Conservation (phyloP, 2,329 filamentous ascomycete genomes). For the Fusarium kyushuense region DNA sequence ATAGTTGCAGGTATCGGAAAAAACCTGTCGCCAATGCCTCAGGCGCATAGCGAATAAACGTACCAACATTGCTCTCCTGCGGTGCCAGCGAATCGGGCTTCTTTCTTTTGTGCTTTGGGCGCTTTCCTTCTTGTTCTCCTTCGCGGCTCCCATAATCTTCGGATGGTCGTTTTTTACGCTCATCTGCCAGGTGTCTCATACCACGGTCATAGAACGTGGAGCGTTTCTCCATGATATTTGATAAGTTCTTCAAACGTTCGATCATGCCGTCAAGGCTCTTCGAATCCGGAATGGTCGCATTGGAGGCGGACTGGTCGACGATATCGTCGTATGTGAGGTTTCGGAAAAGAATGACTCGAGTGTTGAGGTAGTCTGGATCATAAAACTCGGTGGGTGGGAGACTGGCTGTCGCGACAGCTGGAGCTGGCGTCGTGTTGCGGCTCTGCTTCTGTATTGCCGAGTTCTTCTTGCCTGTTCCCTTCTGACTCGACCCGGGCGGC, state of each 20-base stretch:
- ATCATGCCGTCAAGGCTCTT: slow-evolving; percentile 73
- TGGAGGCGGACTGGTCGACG: slow-evolving; percentile 70
- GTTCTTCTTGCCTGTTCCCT: slow-evolving; percentile 74
- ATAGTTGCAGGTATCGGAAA: slow-evolving; percentile 22
- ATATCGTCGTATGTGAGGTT: slow-evolving; percentile 76
- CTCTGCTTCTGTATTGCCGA: slow-evolving; percentile 75
- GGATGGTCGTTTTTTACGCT: slow-evolving; percentile 72
- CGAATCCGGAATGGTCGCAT: slow-evolving; percentile 71
- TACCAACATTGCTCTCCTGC: slow-evolving; percentile 57
- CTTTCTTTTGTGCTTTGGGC: slow-evolving; percentile 81
- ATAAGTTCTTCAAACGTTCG: slow-evolving; percentile 71
- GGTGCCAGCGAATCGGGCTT: slow-evolving; percentile 73
- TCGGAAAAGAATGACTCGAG: slow-evolving; percentile 69
- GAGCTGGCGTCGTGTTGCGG: slow-evolving; percentile 79
- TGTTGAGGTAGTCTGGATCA: slow-evolving; percentile 75
- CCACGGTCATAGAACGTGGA: slow-evolving; percentile 77
- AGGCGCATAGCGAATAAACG: slow-evolving; percentile 21
- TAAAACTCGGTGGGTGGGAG: slow-evolving; percentile 67
- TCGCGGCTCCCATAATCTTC: slow-evolving; percentile 65
- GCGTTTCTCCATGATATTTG: slow-evolving; percentile 75
- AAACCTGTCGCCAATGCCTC: not conserved
- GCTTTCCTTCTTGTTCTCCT: slow-evolving; percentile 65
- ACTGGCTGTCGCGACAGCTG: slow-evolving; percentile 58
- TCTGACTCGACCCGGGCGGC: slow-evolving; percentile 70
- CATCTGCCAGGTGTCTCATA: slow-evolving; percentile 76